Conservation (phyloP, 1,284 basidiomycete genomes). For the Fomitiporia mediterranea region DNA sequence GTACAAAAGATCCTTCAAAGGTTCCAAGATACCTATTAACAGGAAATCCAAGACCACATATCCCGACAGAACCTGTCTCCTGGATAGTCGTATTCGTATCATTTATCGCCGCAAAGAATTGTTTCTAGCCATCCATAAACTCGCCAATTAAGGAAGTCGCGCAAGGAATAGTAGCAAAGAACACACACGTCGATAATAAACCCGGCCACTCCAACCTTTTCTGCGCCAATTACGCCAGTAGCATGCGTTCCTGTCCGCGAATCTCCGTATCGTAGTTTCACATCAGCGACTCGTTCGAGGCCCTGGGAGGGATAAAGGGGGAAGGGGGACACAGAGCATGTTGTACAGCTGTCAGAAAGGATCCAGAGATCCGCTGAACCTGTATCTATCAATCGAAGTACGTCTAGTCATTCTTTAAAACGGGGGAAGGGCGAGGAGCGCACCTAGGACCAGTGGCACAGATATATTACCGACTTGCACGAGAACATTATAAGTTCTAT, state of each 20-base stretch:
- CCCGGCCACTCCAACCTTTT: constrained; percentile 41
- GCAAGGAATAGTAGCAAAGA: not conserved
- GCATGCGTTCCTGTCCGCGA: constrained; percentile 51
- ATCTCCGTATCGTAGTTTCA: constrained; percentile 48
- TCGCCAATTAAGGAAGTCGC: not conserved
- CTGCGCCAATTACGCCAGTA: constrained; percentile 43
- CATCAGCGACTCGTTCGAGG: constrained; percentile 25
- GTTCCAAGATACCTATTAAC: constrained; percentile 40
- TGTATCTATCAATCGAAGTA: constrained; percentile 36
- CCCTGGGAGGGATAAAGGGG: constrained; percentile 23
- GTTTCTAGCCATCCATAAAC: constrained; percentile 26
- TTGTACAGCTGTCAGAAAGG: constrained; percentile 42
- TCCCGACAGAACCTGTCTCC: constrained; percentile 42
- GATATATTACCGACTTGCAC: constrained; percentile 38
- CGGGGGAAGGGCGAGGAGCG: constrained; percentile 11
- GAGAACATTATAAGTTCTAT: constrained; percentile 44
- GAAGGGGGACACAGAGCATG: constrained; percentile 37
- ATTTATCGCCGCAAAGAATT: constrained; percentile 51
- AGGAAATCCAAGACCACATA: constrained; percentile 57
- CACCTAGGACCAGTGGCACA: constrained; percentile 43
- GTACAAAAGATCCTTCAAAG: too few species aligned
- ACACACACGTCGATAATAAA: constrained; percentile 29
- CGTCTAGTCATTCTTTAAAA: not conserved
- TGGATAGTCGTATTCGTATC: constrained; percentile 47
- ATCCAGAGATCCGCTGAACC: constrained; percentile 58